These are phyloP conservation scores for Plantago lanceolata DNA, from an alignment of 305 asterid species.

Conservation along the genomic window DNA sequence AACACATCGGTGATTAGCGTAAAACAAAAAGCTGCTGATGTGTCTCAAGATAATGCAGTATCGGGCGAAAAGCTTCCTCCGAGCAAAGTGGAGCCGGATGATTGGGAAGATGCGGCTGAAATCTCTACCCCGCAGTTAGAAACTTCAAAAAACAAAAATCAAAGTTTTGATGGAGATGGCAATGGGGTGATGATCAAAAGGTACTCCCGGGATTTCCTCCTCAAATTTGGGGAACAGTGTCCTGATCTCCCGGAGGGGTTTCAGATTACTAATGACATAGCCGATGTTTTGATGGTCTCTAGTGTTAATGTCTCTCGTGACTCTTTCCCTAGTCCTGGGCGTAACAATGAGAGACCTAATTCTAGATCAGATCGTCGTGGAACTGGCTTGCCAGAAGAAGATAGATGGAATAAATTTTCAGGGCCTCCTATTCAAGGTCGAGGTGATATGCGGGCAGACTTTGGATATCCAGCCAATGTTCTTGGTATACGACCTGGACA, in stretches of 20 bases:
- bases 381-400: conserved; percentile 50
- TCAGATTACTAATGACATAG: conserved; percentile 39
- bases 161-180: conserved; percentile 35
- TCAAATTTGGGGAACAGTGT: conserved; percentile 58
- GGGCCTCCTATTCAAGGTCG: conserved; percentile 35
- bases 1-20: conserved; percentile 29
- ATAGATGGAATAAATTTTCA: conserved; percentile 44
- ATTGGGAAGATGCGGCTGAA: conserved; percentile 94
- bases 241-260: conserved; percentile 59
- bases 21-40: conserved; percentile 33
- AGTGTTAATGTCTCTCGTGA: conserved; percentile 34
- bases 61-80: conserved; percentile 36
- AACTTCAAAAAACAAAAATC: conserved; percentile 35
- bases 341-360: conserved; percentile 54
- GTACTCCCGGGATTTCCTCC: conserved; percentile 76
- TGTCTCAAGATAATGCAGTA: conserved; percentile 33
- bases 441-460: conserved; percentile 39
- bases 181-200: conserved; percentile 42
- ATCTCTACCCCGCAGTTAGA: conserved; percentile 53
- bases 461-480: conserved; percentile 30
- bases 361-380: conserved; percentile 63
- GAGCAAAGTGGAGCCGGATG: conserved; percentile 72
- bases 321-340: conserved; percentile 50
- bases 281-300: conserved; percentile 40
- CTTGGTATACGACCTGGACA: conserved; percentile 44